Evolutionary conservation across 352 stramenopile species (phyloP).

Genomic region (Pythium biforme): DNA sequence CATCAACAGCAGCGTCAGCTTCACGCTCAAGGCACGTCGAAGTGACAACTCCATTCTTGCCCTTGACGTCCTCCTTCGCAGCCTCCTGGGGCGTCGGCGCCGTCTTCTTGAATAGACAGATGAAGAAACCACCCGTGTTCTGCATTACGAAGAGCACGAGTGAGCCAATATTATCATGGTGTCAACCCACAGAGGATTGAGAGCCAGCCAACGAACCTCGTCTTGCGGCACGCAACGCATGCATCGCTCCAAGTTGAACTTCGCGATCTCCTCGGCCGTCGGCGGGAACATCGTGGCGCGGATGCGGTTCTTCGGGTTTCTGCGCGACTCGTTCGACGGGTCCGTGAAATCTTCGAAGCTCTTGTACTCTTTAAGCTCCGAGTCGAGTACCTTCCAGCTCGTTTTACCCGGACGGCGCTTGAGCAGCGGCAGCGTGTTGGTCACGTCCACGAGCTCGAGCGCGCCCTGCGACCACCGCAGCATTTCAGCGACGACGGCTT

Average conservation of each 20-base stretch:
- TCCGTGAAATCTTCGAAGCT: slow-evolving; percentile 66
- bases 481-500: slow-evolving; percentile 97
- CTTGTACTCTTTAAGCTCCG: slow-evolving; percentile 75
- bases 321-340: slow-evolving; percentile 52
- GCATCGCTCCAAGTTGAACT: slow-evolving; percentile 92
- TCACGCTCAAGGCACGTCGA: not conserved
- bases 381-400: slow-evolving; percentile 94
- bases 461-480: slow-evolving; percentile 89
- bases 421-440: slow-evolving; percentile 74
- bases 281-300: slow-evolving; percentile 90
- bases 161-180: too few relatives aligned
- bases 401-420: slow-evolving; percentile 85
- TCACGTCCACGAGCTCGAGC: slow-evolving; percentile 92
- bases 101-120: slow-evolving; percentile 95
- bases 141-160: slow-evolving; percentile 25
- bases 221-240: slow-evolving; percentile 97
- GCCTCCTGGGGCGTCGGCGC: slow-evolving; percentile 42
- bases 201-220: slow-evolving; percentile 71
- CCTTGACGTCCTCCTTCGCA: not conserved
- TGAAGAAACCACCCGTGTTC: slow-evolving; percentile 99
- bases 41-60: not conserved
- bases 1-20: not conserved
- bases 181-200: too few relatives aligned
- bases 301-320: slow-evolving; percentile 83
- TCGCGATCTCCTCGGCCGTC: slow-evolving; percentile 59